phyloP scores from a whole-genome alignment of 1,139 yeast genomes.

The Yamadazyma triangularis region DNA sequence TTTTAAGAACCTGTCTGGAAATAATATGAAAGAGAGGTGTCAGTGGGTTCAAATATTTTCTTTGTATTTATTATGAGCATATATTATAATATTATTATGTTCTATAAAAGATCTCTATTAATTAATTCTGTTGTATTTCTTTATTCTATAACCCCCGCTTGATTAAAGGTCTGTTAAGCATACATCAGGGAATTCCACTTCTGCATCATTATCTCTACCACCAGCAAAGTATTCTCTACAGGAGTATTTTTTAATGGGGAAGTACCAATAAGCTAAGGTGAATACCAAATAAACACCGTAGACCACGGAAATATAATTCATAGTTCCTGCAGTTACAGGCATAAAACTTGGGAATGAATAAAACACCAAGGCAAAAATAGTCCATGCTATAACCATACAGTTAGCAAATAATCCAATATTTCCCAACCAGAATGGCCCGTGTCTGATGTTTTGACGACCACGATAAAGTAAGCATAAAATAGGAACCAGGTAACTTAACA shows the following conservation, averaged over 20 bases:
- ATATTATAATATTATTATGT: no score
- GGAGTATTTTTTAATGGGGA: slow-evolving; percentile 37
- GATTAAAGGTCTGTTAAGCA: slow-evolving; percentile 25
- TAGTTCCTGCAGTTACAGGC: slow-evolving; percentile 58
- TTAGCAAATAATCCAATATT: slow-evolving; percentile 54
- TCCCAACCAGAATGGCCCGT: slow-evolving; percentile 65
- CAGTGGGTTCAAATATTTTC: slow-evolving; percentile 42
- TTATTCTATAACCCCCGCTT: no score
- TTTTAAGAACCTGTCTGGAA: slow-evolving; percentile 54
- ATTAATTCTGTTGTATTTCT: slow-evolving; percentile 1
- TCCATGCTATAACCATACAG: slow-evolving; percentile 53
- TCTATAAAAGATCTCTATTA: no score
- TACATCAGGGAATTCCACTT: slow-evolving; percentile 45
- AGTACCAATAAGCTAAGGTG: slow-evolving; percentile 55
- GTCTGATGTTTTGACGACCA: slow-evolving; percentile 56
- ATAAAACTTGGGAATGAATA: slow-evolving; percentile 63
- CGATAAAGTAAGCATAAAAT: slow-evolving; percentile 48
- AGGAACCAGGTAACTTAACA: slow-evolving; percentile 39
- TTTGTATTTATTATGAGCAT: background rate
- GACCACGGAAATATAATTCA: slow-evolving; percentile 73
- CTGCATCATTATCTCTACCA: slow-evolving; percentile 38
- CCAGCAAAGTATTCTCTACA: slow-evolving; percentile 43
- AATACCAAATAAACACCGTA: slow-evolving; percentile 52
- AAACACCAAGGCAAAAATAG: slow-evolving; percentile 55
- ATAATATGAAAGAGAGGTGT: slow-evolving; percentile 49